phyloP scores from a whole-genome alignment of 768 basidiomycete species.

The Phaffia australis region DNA sequence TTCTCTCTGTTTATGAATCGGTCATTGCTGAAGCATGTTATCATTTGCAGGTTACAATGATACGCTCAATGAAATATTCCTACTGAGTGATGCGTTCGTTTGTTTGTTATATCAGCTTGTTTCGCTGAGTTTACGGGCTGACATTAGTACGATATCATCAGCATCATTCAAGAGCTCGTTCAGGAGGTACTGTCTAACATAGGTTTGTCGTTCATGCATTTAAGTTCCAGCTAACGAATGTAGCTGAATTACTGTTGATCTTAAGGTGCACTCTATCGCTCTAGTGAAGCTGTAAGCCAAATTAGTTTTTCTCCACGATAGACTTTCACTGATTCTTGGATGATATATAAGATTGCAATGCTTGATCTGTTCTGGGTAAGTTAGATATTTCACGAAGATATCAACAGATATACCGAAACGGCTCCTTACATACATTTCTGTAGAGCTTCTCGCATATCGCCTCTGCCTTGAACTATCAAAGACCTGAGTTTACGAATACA shows the following conservation, averaged over 20 bases:
- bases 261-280: conserved; percentile 55
- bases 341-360: conserved; percentile 54
- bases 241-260: neutral
- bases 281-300: conserved; percentile 64
- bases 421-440: too few species aligned
- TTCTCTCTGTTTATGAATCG: neutral
- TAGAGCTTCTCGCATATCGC: conserved; percentile 66
- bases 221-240: neutral
- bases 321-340: neutral
- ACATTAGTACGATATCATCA: conserved; percentile 32
- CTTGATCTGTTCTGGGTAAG: conserved; percentile 67
- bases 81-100: conserved; percentile 65
- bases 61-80: conserved; percentile 75
- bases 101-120: neutral
- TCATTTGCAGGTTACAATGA: conserved; percentile 63
- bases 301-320: conserved; percentile 21
- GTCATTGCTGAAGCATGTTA: conserved; percentile 66
- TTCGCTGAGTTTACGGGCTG: neutral
- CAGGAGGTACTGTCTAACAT: conserved; percentile 58
- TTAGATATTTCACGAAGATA: too few species aligned
- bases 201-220: conserved; percentile 42
- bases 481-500: conserved; percentile 74
- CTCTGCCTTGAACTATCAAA: conserved; percentile 58
- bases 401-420: too few species aligned
- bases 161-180: conserved; percentile 70